These are phyloP conservation scores for Astragalus glycyphyllos DNA, from an alignment of 306 rosid genomes.

Conservation along the genomic window DNA sequence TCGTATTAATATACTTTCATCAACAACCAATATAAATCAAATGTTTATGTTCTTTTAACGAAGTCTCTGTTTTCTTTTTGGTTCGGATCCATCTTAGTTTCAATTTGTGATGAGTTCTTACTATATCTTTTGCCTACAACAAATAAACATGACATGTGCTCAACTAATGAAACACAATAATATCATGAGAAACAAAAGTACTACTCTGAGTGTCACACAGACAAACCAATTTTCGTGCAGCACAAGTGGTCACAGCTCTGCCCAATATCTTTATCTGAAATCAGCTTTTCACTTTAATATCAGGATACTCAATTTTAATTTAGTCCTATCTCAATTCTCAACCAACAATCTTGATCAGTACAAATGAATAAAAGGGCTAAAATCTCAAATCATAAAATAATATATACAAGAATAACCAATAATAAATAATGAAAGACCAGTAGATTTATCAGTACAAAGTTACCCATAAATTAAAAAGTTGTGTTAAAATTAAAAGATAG, in stretches of 20 bases:
- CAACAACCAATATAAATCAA: too few species aligned
- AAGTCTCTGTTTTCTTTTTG: too few species aligned
- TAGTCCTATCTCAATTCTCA: neutral
- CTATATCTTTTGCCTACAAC: slow-evolving; percentile 1
- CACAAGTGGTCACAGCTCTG: neutral
- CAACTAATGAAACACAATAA: neutral
- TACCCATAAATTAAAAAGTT: too few species aligned
- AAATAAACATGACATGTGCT: neutral
- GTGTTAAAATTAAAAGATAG: too few species aligned
- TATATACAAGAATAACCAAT: too few species aligned
- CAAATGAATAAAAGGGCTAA: neutral
- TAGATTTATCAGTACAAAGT: too few species aligned
- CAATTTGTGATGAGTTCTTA: neutral
- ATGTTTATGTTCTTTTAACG: too few species aligned
- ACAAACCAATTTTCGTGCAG: too few species aligned
- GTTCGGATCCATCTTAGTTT: too few species aligned
- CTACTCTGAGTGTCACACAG: too few species aligned
- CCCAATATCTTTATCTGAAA: slow-evolving; percentile 33
- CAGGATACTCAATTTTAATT: neutral
- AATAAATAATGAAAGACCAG: too few species aligned
- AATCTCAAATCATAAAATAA: neutral
- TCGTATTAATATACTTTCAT: too few species aligned
- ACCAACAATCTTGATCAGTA: neutral
- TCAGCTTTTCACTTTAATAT: slow-evolving; percentile 35
- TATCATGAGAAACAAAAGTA: slow-evolving; percentile 29